phyloP scores from a whole-genome alignment of 2,329 filamentous ascomycete genomes.

The Hypoxylon sp. region DNA sequence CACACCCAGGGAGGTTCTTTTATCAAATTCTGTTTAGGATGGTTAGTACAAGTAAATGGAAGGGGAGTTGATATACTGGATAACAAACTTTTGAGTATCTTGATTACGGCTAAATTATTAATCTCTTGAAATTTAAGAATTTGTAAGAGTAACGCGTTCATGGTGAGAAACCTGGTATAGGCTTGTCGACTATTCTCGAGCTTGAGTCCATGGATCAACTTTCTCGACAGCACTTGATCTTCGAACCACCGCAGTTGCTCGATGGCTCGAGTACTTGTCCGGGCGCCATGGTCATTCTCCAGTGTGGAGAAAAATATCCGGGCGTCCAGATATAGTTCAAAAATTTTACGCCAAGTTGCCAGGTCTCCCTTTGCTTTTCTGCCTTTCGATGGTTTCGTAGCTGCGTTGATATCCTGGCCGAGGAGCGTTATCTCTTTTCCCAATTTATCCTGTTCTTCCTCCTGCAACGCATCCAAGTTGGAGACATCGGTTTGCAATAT shows the following conservation, averaged over 20 bases:
- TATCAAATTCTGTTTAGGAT: conserved; percentile 79
- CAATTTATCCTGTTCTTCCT: conserved; percentile 75
- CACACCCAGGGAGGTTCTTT: conserved; percentile 81
- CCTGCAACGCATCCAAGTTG: conserved; percentile 77
- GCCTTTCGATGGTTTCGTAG: conserved; percentile 74
- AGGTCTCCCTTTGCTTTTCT: conserved; percentile 75
- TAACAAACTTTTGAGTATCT: conserved; percentile 84
- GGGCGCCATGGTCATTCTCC: conserved; percentile 77
- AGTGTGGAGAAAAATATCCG: conserved; percentile 86
- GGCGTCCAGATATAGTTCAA: conserved; percentile 84
- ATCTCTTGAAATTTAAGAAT: conserved; percentile 88
- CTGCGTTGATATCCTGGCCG: conserved; percentile 73
- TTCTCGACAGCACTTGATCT: conserved; percentile 72
- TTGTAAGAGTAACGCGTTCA: conserved; percentile 83
- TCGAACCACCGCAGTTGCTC: conserved; percentile 80
- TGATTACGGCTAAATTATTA: conserved; percentile 81
- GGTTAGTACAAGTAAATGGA: conserved; percentile 13
- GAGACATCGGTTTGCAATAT: conserved; percentile 80
- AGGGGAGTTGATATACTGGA: neutral
- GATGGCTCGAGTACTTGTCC: conserved; percentile 75
- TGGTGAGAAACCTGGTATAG: conserved; percentile 76
- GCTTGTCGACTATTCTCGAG: conserved; percentile 75
- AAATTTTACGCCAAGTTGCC: conserved; percentile 83
- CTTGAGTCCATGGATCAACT: conserved; percentile 74
- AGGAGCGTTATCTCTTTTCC: conserved; percentile 74